Base-by-base conservation (phyloP, 164 flowering plant genomes). In the Umbellularia californica region DNA sequence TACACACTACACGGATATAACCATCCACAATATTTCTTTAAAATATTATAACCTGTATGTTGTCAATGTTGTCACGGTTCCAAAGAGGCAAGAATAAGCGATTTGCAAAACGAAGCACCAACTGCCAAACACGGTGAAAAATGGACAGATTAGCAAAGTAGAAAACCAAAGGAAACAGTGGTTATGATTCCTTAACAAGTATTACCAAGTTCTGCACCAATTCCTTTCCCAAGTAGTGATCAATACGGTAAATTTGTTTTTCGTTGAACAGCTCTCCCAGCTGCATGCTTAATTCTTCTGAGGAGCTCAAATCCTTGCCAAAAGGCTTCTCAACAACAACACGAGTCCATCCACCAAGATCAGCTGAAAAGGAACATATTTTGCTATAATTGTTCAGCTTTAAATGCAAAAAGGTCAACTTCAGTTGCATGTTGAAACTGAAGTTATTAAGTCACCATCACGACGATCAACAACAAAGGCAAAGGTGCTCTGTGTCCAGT, bases 311-410 rank as follows among this genome's bases (percentile, higher is more conserved):
- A 85, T 95, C 99, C 83, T 83, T 95, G 25, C 99, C 99, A 77
- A 95, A 95, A 58, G 99, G 99, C 86, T 95, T 95, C 84, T 95
- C 99, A 77, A 95, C 97, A 79, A 95, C 97, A 77, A 93, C 79
- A 5, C 99, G 88, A 74, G 96, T 95, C 99, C 99, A 95, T 78
- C 99, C 99, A 86, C 96, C 94, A 84, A 85, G 88, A 86, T 91
- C 90, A 85, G 97, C 99, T 95, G 92, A 47, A 84, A 84, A 66
- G 28, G 67, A 24, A 24, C 23, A 64, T 25, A 64, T 64, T n/a
- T 64, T 17, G 11, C 24, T 13, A 25, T 64, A 22, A 64, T 55
- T 55, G 60, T 19, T 19, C 20, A 55, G 17, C 17, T 55, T 55
- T 19, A 55, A 55, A 20, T 55, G 60, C 13, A 55, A 15, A 13